Percentiles rank a stretch among this genome's conserved stretches.
Evolutionary conservation across 202 grass and related monocot genomes (phyloP).

Genomic region (Musa balbisiana): DNA sequence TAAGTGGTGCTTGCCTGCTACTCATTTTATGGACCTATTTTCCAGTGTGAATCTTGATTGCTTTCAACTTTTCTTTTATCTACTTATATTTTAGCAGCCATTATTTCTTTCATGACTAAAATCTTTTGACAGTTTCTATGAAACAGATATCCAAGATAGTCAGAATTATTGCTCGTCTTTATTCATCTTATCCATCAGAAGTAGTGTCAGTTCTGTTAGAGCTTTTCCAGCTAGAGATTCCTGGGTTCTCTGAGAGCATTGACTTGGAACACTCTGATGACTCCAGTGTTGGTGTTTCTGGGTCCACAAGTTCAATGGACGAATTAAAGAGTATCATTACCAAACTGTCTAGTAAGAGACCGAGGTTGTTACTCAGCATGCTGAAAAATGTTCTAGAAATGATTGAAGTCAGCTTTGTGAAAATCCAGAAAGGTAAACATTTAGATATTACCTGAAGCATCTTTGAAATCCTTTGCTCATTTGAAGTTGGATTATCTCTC

Average conservation of each 20-base stretch:
- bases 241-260: constrained; percentile 32
- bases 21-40: not conserved
- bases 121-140: constrained; percentile 44
- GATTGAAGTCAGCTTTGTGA: constrained; percentile 37
- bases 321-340: constrained; percentile 50
- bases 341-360: constrained; percentile 61
- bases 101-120: constrained; percentile 13
- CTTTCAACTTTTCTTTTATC: constrained; percentile 15
- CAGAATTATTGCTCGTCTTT: constrained; percentile 49
- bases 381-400: constrained; percentile 66
- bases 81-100: not conserved
- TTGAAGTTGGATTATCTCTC: constrained; percentile 1
- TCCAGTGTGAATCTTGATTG: not conserved
- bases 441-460: not conserved
- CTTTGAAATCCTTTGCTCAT: not conserved
- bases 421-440: constrained; percentile 36
- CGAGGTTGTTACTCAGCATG: constrained; percentile 58
- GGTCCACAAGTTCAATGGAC: constrained; percentile 32
- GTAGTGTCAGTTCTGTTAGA: constrained; percentile 59
- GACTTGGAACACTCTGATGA: constrained; percentile 34
- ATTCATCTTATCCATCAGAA: constrained; percentile 56
- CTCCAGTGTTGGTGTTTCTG: constrained; percentile 28
- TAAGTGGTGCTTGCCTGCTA: no score
- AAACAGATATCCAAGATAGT: constrained; percentile 41
- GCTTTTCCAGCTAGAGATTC: constrained; percentile 41